Evolutionary conservation across 2,329 filamentous ascomycete genomes (phyloP).

Genomic region (Epichloe typhina): DNA sequence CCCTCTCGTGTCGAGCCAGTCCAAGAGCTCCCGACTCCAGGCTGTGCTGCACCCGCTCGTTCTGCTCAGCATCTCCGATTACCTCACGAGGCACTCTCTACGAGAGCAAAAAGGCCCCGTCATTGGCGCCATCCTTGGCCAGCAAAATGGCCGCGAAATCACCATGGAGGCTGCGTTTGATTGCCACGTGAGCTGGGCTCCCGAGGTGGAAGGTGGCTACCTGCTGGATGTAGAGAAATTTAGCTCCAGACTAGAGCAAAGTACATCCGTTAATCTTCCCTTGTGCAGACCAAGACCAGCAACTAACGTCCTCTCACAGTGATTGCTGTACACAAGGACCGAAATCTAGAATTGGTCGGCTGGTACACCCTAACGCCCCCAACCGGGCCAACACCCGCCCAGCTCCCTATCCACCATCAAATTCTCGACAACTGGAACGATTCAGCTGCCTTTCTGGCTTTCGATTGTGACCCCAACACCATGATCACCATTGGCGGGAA

Average conservation of each 20-base stretch:
- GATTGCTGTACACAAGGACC: conserved; percentile 76
- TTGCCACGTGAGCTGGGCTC: conserved; percentile 42
- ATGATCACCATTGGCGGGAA: conserved; percentile 55
- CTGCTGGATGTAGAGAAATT: conserved; percentile 63
- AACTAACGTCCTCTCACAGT: conserved; percentile 35
- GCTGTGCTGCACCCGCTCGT: conserved; percentile 85
- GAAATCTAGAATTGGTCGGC: conserved; percentile 73
- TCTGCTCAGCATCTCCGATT: conserved; percentile 91
- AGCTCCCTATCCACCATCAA: conserved; percentile 64
- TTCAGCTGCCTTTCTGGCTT: conserved; percentile 73
- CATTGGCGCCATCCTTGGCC: conserved; percentile 77
- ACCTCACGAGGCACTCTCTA: conserved; percentile 81
- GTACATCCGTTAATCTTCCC: conserved; percentile 34
- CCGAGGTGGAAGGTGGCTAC: conserved; percentile 39
- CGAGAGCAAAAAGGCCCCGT: conserved; percentile 63
- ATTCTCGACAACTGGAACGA: conserved; percentile 68
- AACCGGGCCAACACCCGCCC: conserved; percentile 55
- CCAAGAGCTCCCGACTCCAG: conserved; percentile 58
- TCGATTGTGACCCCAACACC: conserved; percentile 55
- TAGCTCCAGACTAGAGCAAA: conserved; percentile 65
- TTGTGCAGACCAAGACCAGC: no score
- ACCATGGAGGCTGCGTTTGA: conserved; percentile 92
- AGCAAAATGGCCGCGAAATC: conserved; percentile 80
- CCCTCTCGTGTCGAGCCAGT: conserved; percentile 48
- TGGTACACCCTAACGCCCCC: conserved; percentile 75